Base-by-base conservation (phyloP, 2,329 filamentous ascomycete species). In the Fusarium napiforme region DNA sequence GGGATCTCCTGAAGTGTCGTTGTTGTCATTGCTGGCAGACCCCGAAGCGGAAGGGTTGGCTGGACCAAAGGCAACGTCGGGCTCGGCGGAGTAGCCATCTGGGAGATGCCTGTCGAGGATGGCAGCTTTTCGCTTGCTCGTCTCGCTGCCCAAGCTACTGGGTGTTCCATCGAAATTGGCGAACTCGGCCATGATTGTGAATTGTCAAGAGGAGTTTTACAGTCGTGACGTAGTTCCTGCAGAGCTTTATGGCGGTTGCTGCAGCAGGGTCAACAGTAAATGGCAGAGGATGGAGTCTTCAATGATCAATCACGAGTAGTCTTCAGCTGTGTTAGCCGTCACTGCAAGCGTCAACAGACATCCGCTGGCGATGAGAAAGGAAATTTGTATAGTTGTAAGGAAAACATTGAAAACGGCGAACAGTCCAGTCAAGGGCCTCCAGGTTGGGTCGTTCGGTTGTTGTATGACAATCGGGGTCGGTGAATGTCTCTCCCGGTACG, bases 81-180 rank as follows among this genome's bases (percentile, higher is more conserved):
- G 79, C 12, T 81, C 82, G 39, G 82, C 82, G 28, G 82, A 83
- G 72, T 82, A 83, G 40, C 82, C 82, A 58, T 83, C 82, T 18
- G 82, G 82, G 3, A 83, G 77, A 60, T 82, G 82, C 37, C 79
- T 79, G 23, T 82, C 78, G 57, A 83, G 79, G 32, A 83, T 82
- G 23, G 81, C 80, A 42, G 80, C 81, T 50, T 81, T 79, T 45
- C 80, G 79, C 50, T 69, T 74, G 64, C 73, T 78, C 40, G 78
- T 77, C 37, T 79, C 63, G 64, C 76, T 78, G 23, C 75, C 73
- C 28, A 73, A 71, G 69, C 77, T 80, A 34, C 73, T 77, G 26
- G 78, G 72, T 16, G 76, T 72, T 21, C 72, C 76, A 56, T 64
- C 64, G n/a, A 75, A 73, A 60, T 79, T 78, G 63, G 76, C 60